A percentile compares a stretch with the other conserved stretches of the same genome.
Evolutionary conservation across 2,329 filamentous ascomycete species (phyloP).

Genomic region (Epichloe elymi): DNA sequence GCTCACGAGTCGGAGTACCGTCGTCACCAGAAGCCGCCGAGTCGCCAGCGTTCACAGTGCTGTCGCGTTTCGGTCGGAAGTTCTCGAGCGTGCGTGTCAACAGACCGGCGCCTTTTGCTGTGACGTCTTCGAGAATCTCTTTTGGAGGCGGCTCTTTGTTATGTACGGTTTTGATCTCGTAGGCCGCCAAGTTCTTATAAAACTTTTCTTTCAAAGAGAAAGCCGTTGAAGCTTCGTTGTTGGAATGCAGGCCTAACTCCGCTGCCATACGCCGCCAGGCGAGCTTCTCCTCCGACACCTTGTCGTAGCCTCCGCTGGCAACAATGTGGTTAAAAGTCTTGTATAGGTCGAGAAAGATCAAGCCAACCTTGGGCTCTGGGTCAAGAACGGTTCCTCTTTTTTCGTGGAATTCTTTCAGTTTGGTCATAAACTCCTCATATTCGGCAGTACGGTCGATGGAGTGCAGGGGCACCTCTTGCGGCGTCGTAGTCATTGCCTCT

Average conservation of each 20-base stretch:
- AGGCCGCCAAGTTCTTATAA: conserved; percentile 80
- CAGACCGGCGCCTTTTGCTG: conserved; percentile 67
- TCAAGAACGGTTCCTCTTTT: conserved; percentile 71
- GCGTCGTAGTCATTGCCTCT: conserved; percentile 12
- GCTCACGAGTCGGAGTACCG: conserved; percentile 42
- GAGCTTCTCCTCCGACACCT: conserved; percentile 69
- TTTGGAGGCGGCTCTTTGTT: conserved; percentile 72
- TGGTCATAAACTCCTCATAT: conserved; percentile 66
- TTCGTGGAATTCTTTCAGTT: conserved; percentile 60
- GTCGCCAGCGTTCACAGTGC: conserved; percentile 39
- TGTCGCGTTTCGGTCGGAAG: conserved; percentile 40
- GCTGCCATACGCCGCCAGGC: conserved; percentile 72
- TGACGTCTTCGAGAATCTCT: conserved; percentile 77
- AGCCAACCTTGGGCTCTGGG: conserved; percentile 67
- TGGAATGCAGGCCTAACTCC: conserved; percentile 60
- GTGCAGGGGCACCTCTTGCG: conserved; percentile 26
- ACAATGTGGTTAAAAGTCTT: conserved; percentile 69
- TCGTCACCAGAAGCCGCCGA: conserved; percentile 48
- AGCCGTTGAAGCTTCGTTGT: conserved; percentile 69
- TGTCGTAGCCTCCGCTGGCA: conserved; percentile 72
- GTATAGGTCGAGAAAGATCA: conserved; percentile 61
- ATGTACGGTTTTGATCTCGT: conserved; percentile 69
- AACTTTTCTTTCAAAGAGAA: conserved; percentile 80
- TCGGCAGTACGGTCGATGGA: conserved; percentile 50
- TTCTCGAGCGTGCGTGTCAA: conserved; percentile 68